phyloP scores from a whole-genome alignment of 2,329 filamentous ascomycete genomes.

The Aureobasidium sp. region DNA sequence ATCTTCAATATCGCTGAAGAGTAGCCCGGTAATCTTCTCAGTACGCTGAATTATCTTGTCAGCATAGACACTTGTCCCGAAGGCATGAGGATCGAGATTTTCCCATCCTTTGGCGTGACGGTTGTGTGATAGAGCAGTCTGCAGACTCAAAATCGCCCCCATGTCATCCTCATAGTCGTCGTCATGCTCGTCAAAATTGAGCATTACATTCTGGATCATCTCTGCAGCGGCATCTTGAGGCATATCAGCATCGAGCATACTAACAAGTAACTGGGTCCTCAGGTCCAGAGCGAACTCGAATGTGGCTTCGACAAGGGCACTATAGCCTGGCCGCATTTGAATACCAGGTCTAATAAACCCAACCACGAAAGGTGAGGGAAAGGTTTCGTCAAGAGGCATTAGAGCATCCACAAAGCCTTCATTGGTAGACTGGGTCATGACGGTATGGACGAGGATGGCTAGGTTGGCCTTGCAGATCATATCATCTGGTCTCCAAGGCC shows the following conservation, averaged over 20 bases:
- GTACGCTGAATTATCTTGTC: neutral
- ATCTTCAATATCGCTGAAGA: neutral
- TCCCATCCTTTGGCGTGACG: neutral
- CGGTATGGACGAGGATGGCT: conserved; percentile 32
- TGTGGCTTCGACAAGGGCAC: conserved; percentile 36
- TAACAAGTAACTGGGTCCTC: conserved; percentile 40
- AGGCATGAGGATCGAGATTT: neutral
- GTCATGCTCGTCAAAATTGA: neutral
- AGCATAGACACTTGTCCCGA: neutral
- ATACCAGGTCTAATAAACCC: conserved; percentile 18
- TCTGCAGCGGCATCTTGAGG: conserved; percentile 12
- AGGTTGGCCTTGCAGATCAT: conserved; percentile 42
- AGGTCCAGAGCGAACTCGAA: conserved; percentile 47
- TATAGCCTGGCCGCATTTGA: conserved; percentile 29
- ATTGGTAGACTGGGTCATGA: conserved; percentile 28
- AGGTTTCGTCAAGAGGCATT: conserved; percentile 28
- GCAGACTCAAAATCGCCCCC: neutral
- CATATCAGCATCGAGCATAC: conserved; percentile 30
- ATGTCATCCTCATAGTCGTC: conserved; percentile 1
- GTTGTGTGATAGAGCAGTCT: neutral
- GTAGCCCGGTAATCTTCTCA: neutral
- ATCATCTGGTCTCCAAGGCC: conserved; percentile 32
- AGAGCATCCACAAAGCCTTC: conserved; percentile 27
- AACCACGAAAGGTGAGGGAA: conserved; percentile 31
- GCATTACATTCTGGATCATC: neutral